Percentiles rank a stretch among this genome's conserved stretches.
Conservation (phyloP, 345 rosid species). For the Sonneratia caseolaris region DNA sequence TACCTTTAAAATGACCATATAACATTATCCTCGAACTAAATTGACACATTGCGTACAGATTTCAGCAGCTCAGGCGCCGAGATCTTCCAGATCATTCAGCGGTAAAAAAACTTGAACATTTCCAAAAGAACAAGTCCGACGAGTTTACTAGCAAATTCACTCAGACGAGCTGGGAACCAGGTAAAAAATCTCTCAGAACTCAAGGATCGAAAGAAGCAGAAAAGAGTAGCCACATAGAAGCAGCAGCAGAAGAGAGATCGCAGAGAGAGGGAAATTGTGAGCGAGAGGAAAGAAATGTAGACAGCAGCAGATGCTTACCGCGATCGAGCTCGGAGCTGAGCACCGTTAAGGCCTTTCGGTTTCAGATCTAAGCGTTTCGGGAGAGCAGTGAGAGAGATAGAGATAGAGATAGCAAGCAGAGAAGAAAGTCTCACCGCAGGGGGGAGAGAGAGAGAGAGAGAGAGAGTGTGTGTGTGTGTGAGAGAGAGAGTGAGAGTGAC, state of each 20-base stretch:
- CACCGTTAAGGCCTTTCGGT: conserved; percentile 9
- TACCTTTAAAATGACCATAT: neutral
- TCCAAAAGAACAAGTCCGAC: neutral
- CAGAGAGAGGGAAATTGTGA: neutral
- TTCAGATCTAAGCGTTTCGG: conserved; percentile 31
- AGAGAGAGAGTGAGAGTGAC: neutral
- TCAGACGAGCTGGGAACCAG: conserved; percentile 3
- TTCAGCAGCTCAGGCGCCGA: neutral
- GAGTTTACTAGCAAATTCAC: conserved; percentile 16
- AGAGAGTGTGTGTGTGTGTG: neutral
- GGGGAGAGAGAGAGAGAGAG: too few species aligned
- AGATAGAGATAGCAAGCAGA: neutral
- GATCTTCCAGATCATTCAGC: neutral
- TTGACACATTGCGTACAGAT: neutral
- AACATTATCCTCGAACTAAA: neutral
- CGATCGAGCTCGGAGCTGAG: conserved; percentile 10
- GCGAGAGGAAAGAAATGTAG: neutral
- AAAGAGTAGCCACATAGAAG: neutral
- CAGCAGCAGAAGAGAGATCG: conserved; percentile 7
- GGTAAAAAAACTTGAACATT: neutral
- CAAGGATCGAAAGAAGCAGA: neutral
- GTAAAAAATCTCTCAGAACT: conserved; percentile 20
- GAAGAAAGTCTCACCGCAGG: neutral
- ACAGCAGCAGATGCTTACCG: conserved; percentile 2
- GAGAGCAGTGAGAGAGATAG: conserved; percentile 4